These are phyloP conservation scores for Vishniacozyma victoriae DNA, from an alignment of 768 basidiomycete genomes.

Conservation along the genomic window DNA sequence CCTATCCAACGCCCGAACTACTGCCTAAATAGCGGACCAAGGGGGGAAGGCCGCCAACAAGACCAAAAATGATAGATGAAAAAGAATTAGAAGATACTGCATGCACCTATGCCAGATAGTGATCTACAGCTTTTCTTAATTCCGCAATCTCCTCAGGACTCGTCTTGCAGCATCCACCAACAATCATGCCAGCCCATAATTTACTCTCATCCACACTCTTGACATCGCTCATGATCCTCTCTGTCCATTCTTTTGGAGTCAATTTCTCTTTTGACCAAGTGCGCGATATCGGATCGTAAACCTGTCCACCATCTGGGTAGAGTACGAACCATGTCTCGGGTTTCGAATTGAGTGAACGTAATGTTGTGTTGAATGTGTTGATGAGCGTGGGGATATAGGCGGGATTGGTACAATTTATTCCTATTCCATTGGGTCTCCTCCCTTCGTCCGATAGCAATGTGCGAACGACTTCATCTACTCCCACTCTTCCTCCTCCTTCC, in stretches of 20 bases:
- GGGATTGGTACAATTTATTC: slow-evolving; percentile 66
- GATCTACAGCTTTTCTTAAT: slow-evolving; percentile 28
- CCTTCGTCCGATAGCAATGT: slow-evolving; percentile 1
- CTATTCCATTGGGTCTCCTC: slow-evolving; percentile 55
- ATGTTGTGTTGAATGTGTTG: slow-evolving; percentile 45
- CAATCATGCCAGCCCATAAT: slow-evolving; percentile 55
- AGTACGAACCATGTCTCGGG: slow-evolving; percentile 51
- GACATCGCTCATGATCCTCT: slow-evolving; percentile 16
- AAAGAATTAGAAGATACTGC: too few relatives aligned
- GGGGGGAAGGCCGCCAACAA: too few relatives aligned
- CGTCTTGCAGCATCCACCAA: slow-evolving; percentile 68
- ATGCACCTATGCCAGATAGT: too few relatives aligned
- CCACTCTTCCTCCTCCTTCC: neutral
- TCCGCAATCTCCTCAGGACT: slow-evolving; percentile 54
- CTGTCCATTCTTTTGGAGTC: slow-evolving; percentile 27
- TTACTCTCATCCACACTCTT: slow-evolving; percentile 12
- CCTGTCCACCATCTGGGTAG: slow-evolving; percentile 66
- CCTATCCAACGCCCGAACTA: too few relatives aligned
- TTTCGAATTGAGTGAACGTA: slow-evolving; percentile 3
- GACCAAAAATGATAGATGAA: too few relatives aligned
- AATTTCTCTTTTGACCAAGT: slow-evolving; percentile 49
- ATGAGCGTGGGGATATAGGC: slow-evolving; percentile 51
- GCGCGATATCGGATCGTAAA: slow-evolving; percentile 53
- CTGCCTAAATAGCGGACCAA: too few relatives aligned
- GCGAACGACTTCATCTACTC: slow-evolving; percentile 8